Conservation (phyloP, 1,284 basidiomycete genomes). For the Pterulicium gracile region DNA sequence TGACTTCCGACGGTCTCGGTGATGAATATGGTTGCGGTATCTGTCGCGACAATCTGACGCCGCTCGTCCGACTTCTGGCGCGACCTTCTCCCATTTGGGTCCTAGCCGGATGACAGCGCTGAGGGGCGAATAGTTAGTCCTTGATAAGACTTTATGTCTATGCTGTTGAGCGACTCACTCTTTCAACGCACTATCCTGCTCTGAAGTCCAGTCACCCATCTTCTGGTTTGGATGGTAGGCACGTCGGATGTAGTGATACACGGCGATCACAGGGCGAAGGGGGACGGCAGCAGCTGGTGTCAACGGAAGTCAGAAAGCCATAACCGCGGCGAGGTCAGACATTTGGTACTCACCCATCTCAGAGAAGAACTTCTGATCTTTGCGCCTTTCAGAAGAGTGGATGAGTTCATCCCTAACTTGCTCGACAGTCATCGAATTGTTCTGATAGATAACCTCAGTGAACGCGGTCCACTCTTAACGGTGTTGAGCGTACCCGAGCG, state of each 20-base stretch:
- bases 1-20: conserved; percentile 40
- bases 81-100: conserved; percentile 73
- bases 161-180: too few relatives aligned
- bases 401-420: conserved; percentile 55
- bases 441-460: conserved; percentile 21
- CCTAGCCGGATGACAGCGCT: conserved; percentile 62
- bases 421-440: conserved; percentile 35
- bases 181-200: conserved; percentile 57
- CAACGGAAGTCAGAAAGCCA: too few relatives aligned
- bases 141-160: too few relatives aligned
- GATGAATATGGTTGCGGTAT: conserved; percentile 67
- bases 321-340: too few relatives aligned
- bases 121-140: too few relatives aligned
- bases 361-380: conserved; percentile 61
- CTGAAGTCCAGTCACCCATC: conserved; percentile 59
- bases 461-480: conserved; percentile 2
- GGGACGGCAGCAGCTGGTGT: conserved; percentile 53
- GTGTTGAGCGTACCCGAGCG: conserved; percentile 33
- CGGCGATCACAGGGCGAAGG: conserved; percentile 65
- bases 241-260: conserved; percentile 72
- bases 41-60: conserved; percentile 76
- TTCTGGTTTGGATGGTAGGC: conserved; percentile 53
- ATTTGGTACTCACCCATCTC: conserved; percentile 56
- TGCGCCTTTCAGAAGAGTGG: conserved; percentile 46
- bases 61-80: conserved; percentile 55